Percentiles rank a stretch among this genome's conserved stretches.
phyloP scores from a whole-genome alignment of 306 rosid genomes.

The Sphenostylis stenocarpa region DNA sequence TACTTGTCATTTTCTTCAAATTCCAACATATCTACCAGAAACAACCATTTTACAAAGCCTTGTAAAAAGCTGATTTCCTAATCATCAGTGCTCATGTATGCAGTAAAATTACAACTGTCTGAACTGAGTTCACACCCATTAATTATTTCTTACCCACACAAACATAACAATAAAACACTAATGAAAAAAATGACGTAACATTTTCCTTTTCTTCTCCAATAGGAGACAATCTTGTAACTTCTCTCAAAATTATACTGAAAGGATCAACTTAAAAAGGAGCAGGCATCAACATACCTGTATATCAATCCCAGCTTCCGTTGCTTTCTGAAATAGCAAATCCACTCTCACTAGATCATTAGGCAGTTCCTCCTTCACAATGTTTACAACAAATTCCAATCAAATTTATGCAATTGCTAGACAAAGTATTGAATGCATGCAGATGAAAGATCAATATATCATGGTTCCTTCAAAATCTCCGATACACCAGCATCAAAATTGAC shows the following conservation, averaged over 20 bases:
- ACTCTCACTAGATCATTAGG: constrained; percentile 83
- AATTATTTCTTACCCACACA: constrained; percentile 16
- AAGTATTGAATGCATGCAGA: constrained; percentile 14
- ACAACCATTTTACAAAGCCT: not conserved
- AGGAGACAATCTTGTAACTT: constrained; percentile 13
- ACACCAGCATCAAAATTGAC: constrained; percentile 5
- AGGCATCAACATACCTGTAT: constrained; percentile 64
- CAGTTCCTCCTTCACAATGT: constrained; percentile 72
- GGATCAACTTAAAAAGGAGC: constrained; percentile 30
- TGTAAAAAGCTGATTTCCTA: not conserved
- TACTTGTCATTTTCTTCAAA: constrained; percentile 22
- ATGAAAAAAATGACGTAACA: not conserved
- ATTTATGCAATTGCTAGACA: constrained; percentile 13
- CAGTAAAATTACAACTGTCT: constrained; percentile 11
- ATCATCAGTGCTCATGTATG: not conserved
- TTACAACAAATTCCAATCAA: constrained; percentile 28
- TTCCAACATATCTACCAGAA: constrained; percentile 25
- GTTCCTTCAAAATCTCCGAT: not conserved
- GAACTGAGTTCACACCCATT: constrained; percentile 7
- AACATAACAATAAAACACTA: constrained; percentile 4
- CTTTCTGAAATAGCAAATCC: constrained; percentile 71
- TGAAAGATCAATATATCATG: not conserved
- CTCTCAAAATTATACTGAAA: not conserved
- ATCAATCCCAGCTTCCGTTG: constrained; percentile 71
- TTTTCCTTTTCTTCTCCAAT: constrained; percentile 19